A percentile compares a stretch with the other conserved stretches of the same genome.
Evolutionary conservation across 1,284 basidiomycete species (phyloP).

Genomic region (Gomphus sp.): DNA sequence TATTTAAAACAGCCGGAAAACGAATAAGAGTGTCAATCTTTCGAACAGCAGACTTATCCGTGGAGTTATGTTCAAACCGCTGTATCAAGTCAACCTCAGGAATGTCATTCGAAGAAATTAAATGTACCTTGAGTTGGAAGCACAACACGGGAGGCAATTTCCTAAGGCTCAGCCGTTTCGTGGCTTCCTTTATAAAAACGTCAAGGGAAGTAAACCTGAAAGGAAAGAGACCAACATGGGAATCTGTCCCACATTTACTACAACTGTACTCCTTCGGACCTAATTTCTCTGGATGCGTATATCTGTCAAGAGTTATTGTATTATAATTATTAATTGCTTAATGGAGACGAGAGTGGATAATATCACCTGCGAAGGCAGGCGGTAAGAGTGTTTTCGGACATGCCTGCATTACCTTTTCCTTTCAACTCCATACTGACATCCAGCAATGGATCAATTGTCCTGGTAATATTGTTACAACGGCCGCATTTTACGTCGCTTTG

Average conservation of each 20-base stretch:
- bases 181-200: slow-evolving; percentile 47
- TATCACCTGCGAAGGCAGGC: slow-evolving; percentile 62
- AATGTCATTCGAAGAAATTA: background rate
- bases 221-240: slow-evolving; percentile 36
- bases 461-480: slow-evolving; percentile 51
- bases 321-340: slow-evolving; percentile 4
- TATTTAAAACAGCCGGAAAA: slow-evolving; percentile 80
- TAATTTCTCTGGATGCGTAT: slow-evolving; percentile 69
- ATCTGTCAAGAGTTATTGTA: slow-evolving; percentile 32
- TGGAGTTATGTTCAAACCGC: slow-evolving; percentile 87
- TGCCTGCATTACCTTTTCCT: slow-evolving; percentile 36
- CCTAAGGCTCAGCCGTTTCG: slow-evolving; percentile 77
- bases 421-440: slow-evolving; percentile 87
- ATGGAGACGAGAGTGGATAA: slow-evolving; percentile 10
- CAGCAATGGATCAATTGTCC: slow-evolving; percentile 82
- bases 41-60: slow-evolving; percentile 58
- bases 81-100: slow-evolving; percentile 23
- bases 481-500: slow-evolving; percentile 89
- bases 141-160: slow-evolving; percentile 86
- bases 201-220: background rate
- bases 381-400: slow-evolving; percentile 49
- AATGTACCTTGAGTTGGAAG: slow-evolving; percentile 85
- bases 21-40: slow-evolving; percentile 84
- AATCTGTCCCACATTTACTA: slow-evolving; percentile 58
- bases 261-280: slow-evolving; percentile 67